Evolutionary conservation across 345 rosid species (phyloP), one percentile per base, ranked within the genome.

Genomic region (Salix caprea): DNA sequence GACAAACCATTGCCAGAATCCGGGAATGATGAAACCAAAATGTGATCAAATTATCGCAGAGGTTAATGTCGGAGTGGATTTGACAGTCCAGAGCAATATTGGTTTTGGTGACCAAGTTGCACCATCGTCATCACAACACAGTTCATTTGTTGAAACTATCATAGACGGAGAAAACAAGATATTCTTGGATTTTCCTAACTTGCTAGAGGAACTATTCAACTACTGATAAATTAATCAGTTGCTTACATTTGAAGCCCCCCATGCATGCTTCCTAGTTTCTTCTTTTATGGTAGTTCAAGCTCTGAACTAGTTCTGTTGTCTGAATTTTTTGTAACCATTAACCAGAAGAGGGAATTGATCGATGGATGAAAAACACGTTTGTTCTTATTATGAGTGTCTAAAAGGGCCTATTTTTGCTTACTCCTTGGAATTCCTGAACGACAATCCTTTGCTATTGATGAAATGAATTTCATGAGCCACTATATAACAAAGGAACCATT

Each of bases 61-160:
- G 67, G 56, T 26, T 64, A 16, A 2, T 34, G 48, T 19, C 23
- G 65, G 36, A 79, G 75, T 36, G 77, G 80, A 67, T 71, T 2
- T 42, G 50, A 37, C 48, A 16, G 48, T 68, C 67, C 76, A 66
- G 39, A 68, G 7, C 23, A 24, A 70, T 69, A 24, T 72, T 69
- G 73, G 83, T 76, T 72, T 75, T 54, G 62, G 24, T 9, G 71
- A 68, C 24, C 71, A 50, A 58, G 71, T 72, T n/a, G 73, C 82
- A n/a, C 74, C 84, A n/a, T 76, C 84, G 23, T 26, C 84, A 8
- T 12, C 54, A 7, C 9, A 52, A 37, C 81, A 80, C 37, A 74
- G 74, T 72, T 84, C 87, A 18, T 94, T 94, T 66, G 89, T 94
- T 69, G 96, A 90, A 42, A 82, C 93, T 56, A 84, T 95, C 70